Evolutionary conservation across 129 eudicot species (phyloP), one percentile per base, ranked within the genome.

Genomic region (Centrapalus pauciflorus): DNA sequence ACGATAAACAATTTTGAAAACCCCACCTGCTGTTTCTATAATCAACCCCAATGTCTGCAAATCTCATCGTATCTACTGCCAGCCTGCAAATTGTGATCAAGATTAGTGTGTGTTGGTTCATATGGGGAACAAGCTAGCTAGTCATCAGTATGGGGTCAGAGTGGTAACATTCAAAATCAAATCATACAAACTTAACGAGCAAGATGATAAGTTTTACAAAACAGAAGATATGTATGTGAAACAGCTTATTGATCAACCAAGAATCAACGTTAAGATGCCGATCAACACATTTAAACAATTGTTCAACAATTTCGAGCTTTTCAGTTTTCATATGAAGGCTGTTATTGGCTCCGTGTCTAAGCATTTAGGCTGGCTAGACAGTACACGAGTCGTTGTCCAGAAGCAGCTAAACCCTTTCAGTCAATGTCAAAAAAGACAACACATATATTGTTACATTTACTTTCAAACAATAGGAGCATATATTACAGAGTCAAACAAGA

Each of bases 71-170:
- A 55, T 38, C 30, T 25, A 56, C 32, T 50, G 73, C 55, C 73
- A 68, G 73, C 64, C 55, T 54, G 64, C 73, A 14, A 29, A 65
- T 17, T 11, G 17, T 7, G 21, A 66, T 66, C 30, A 66, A 29
- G 30, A 29, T 43, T n/a, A 26, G 70, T 37, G 40, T n/a, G n/a
- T 17, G 29, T 34, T 33, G 11, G 13, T 67, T 67, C 37, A 11
- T 25, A 63, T 25, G 40, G 55, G 69, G 26, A 27, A 64, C 27
- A n/a, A 41, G 37, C 30, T 26, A 65, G 34, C 23, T 1, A 23
- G 14, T 11, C n/a, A 2, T 43, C 28, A 9, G 13, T 4, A 38
- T 38, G 46, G 46, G 69, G n/a, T 24, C 17, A 2, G 13, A 46
- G 16, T 58, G 26, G 25, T 17, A 41, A 41, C 14, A 16, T 4